A percentile compares a stretch with the other conserved stretches of the same genome.
Evolutionary conservation across 129 eudicot species (phyloP).

Genomic region (Flaveria robusta): DNA sequence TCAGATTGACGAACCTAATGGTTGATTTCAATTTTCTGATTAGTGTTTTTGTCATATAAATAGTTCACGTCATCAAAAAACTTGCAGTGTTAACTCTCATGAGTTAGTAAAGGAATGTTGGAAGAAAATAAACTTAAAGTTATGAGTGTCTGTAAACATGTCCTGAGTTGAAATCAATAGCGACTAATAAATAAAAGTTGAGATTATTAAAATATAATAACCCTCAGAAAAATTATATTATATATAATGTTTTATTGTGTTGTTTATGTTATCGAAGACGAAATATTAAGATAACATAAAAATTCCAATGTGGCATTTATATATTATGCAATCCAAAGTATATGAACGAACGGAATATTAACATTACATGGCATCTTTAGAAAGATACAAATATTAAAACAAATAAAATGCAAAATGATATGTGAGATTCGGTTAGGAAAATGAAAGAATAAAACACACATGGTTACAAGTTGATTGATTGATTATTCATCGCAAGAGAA

Average conservation of each 20-base stretch:
- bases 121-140: too few relatives aligned
- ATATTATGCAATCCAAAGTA: slow-evolving; percentile 11
- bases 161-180: too few relatives aligned
- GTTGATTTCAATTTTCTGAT: too few relatives aligned
- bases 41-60: too few relatives aligned
- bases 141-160: too few relatives aligned
- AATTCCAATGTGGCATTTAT: neutral
- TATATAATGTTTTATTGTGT: neutral
- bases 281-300: neutral
- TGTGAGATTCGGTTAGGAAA: slow-evolving; percentile 1
- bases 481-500: slow-evolving; percentile 15
- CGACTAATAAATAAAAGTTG: too few relatives aligned
- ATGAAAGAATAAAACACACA: slow-evolving; percentile 9
- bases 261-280: neutral
- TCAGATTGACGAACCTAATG: too few relatives aligned
- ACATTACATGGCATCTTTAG: neutral
- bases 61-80: too few relatives aligned
- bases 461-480: neutral
- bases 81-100: too few relatives aligned
- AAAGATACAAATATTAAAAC: neutral
- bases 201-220: too few relatives aligned
- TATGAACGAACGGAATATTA: slow-evolving; percentile 1
- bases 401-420: slow-evolving; percentile 8
- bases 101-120: too few relatives aligned
- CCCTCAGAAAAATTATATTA: too few relatives aligned